Evolutionary conservation across 2,329 filamentous ascomycete genomes (phyloP), one percentile per base, ranked within the genome.

Genomic region (Bretziella fagacearum): DNA sequence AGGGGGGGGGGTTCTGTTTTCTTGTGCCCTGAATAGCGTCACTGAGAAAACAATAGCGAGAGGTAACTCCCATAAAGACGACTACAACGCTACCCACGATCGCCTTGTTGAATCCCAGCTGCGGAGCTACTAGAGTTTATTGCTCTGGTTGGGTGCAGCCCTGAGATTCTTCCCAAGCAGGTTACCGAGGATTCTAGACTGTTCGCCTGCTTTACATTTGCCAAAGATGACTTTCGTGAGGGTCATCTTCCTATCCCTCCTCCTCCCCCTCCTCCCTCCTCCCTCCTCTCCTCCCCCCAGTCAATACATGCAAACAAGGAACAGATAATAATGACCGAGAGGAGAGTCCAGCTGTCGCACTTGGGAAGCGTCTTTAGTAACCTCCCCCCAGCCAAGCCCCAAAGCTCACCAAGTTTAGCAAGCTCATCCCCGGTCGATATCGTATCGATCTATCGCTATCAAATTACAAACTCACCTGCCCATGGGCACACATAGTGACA

Each of bases 1-100:
- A n/a, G n/a, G n/a, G n/a, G n/a, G n/a, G n/a, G n/a, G n/a, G n/a
- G n/a, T n/a, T n/a, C n/a, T n/a, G 35, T 39, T 22, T 39, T 10
- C 23, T 23, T 10, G 18, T 39, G 35, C 35, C 35, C 35, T 39
- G 18, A 22, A 39, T 39, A 39, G 35, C 18, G 35, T 39, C 35
- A 39, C 18, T 22, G 35, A 39, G 35, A 39, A 39, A 39, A 39
- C 18, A 39, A 13, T 20, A 39, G 35, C 35, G 18, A 39, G 35
- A 20, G 35, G 35, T 39, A 10, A n/a, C n/a, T 13, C 15, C 35
- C 18, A 22, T 10, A 8, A 22, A 39, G 20, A 22, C n/a, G n/a
- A 20, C 35, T 39, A 20, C 10, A 23, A 39, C 35, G 23, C 18
- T 20, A 39, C 18, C 18, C 13, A 5, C 13, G 18, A 39, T 39